Evolutionary conservation across 2,329 filamentous ascomycete species (phyloP).

Genomic region (Rhinocladiella similis): DNA sequence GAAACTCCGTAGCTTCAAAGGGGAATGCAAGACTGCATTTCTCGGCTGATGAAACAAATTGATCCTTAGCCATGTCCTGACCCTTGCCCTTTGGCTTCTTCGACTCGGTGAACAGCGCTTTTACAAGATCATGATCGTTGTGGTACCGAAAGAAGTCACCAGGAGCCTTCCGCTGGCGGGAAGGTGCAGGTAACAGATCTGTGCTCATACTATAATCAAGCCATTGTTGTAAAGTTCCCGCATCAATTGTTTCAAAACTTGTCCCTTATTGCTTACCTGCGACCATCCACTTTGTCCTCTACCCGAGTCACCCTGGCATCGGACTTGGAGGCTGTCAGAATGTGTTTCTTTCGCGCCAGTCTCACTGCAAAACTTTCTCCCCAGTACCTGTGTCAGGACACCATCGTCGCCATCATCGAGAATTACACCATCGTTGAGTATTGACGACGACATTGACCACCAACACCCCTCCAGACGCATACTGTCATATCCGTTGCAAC

Average conservation of each 20-base stretch:
- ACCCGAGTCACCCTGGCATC: neutral
- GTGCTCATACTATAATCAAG: neutral
- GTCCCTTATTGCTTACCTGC: neutral
- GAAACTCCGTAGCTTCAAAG: neutral
- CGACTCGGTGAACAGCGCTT: neutral
- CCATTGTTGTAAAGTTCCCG: neutral
- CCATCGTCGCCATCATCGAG: too few species aligned
- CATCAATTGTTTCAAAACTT: neutral
- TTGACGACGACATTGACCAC: too few species aligned
- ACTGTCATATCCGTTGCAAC: too few species aligned
- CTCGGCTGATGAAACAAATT: neutral
- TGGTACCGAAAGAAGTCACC: neutral
- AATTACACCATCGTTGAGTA: too few species aligned
- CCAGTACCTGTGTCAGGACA: too few species aligned
- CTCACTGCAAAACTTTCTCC: too few species aligned
- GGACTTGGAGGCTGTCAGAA: neutral
- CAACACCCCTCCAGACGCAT: too few species aligned
- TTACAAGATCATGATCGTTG: neutral
- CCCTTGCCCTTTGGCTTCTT: too few species aligned
- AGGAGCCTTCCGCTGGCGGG: neutral
- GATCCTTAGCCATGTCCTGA: too few species aligned
- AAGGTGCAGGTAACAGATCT: neutral
- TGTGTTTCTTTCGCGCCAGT: too few species aligned
- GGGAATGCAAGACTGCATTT: neutral
- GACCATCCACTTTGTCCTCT: neutral